These are phyloP conservation scores for Alternaria gaisen DNA, from an alignment of 2,329 filamentous ascomycete genomes.

Conservation along the genomic window DNA sequence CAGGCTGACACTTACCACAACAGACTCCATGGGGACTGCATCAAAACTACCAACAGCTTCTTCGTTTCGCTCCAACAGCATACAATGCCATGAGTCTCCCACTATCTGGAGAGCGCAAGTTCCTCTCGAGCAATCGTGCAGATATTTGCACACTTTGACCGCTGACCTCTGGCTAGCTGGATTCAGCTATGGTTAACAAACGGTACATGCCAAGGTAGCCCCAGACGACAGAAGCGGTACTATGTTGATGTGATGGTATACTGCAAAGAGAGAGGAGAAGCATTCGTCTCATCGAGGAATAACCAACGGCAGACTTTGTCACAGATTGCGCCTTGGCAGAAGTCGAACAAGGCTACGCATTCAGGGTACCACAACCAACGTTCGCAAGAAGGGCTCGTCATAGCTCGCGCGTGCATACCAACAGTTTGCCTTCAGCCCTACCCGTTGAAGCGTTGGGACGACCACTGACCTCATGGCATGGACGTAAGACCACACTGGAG, in stretches of 20 bases:
- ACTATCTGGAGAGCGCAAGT: neutral
- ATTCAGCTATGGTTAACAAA: neutral
- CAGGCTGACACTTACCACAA: neutral
- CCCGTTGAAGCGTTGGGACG: constrained; percentile 1
- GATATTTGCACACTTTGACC: neutral
- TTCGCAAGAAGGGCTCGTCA: neutral
- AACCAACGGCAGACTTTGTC: neutral
- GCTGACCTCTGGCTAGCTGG: neutral
- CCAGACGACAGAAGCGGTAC: neutral
- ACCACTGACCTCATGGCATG: neutral
- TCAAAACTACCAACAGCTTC: neutral
- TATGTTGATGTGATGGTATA: neutral
- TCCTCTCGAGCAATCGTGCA: neutral
- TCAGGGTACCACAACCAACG: neutral
- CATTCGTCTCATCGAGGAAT: neutral
- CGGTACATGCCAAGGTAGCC: neutral
- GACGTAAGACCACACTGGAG: neutral
- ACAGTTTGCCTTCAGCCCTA: constrained; percentile 13
- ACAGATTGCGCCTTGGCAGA: neutral
- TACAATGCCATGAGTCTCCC: neutral
- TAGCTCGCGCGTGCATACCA: constrained; percentile 1
- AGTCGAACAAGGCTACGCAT: neutral
- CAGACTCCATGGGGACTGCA: neutral
- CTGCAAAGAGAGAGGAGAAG: neutral
- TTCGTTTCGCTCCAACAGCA: neutral